Base-by-base conservation (phyloP, 805 yeast species). In the Pichia cabralensis region DNA sequence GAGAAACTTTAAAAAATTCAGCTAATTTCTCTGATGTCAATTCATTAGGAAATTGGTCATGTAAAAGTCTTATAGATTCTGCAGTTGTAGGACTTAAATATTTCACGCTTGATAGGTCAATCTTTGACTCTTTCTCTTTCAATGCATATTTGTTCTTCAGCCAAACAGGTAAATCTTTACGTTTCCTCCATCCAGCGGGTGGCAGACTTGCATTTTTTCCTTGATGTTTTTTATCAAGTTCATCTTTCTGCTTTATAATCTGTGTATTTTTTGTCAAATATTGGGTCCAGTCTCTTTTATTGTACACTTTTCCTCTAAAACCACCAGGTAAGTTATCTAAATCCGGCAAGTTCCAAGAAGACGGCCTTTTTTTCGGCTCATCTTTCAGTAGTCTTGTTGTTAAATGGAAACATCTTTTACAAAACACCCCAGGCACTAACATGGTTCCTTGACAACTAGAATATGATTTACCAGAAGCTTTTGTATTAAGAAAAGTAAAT, bases 61-160 rank as follows among this genome's bases (percentile, higher is more conserved):
- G 80, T 30, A 85, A 46, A 5, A 62, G 52, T 35, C 81, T 59
- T 4, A 88, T 65, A 36, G 74, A 74, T 14, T 70, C 73, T 69
- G 85, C 82, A 8, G 79, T 72, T 30, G 69, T 76, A 33, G 92
- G 62, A 8, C 84, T 74, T 6, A 88, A 53, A 47, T 67, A 76
- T 46, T 71, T 76, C 3, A 64, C 60, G 2, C 94, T 95, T 29
- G 68, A 67, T 84, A 94, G 79, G 19, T 61, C 61, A 18, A 63
- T 47, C 6, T 69, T 69, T 5, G 75, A 64, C 35, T 80, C 70
- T 47, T 84, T 75, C 47, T 72, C 77, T 33, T 62, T 59, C 18
- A 80, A 42, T 0, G 92, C 74, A 44, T 67, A 67, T 45, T 76
- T 76, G 45, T 85, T 76, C 45, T 76, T 69, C 45, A 71, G 61